Percentiles rank a stretch among this genome's conserved stretches.
These are phyloP conservation scores for Bombardia bombarda DNA, from an alignment of 495 filamentous ascomycete genomes.

Conservation along the genomic window DNA sequence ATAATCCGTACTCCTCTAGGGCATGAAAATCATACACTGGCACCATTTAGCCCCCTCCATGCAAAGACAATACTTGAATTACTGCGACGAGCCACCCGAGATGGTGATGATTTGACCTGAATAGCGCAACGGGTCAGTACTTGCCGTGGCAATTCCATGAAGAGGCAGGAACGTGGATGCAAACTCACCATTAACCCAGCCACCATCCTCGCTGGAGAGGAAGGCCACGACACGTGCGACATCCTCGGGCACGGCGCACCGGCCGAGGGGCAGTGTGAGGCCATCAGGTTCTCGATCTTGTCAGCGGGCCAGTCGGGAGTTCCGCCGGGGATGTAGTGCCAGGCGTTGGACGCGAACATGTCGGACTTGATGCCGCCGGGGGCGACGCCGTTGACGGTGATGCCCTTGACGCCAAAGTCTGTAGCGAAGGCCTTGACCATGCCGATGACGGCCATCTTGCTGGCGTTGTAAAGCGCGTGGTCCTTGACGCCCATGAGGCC, in stretches of 20 bases:
- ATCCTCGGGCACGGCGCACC: constrained; percentile 45
- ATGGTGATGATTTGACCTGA: constrained; percentile 27
- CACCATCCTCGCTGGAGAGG: constrained; percentile 48
- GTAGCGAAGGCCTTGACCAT: constrained; percentile 66
- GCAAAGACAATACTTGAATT: no score
- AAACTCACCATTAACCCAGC: constrained; percentile 51
- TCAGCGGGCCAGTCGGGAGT: constrained; percentile 16
- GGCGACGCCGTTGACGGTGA: constrained; percentile 70
- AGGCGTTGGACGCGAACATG: constrained; percentile 62
- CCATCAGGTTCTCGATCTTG: constrained; percentile 29
- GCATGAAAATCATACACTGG: no score
- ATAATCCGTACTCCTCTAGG: no score
- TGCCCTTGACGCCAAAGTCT: constrained; percentile 63
- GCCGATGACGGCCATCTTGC: constrained; percentile 73
- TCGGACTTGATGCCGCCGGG: constrained; percentile 74
- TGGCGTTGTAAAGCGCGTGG: constrained; percentile 68
- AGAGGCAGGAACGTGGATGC: no score
- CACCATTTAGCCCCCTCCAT: no score
- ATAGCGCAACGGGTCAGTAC: constrained; percentile 1
- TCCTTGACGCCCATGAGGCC: constrained; percentile 52
- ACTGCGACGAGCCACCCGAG: constrained; percentile 28
- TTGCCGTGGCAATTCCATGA: not conserved
- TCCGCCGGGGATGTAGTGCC: constrained; percentile 53
- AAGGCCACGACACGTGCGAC: constrained; percentile 51
- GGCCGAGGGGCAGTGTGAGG: constrained; percentile 26